Percentiles rank a stretch among this genome's conserved stretches.
Conservation (phyloP, 345 rosid genomes). For the Clausena lansium region DNA sequence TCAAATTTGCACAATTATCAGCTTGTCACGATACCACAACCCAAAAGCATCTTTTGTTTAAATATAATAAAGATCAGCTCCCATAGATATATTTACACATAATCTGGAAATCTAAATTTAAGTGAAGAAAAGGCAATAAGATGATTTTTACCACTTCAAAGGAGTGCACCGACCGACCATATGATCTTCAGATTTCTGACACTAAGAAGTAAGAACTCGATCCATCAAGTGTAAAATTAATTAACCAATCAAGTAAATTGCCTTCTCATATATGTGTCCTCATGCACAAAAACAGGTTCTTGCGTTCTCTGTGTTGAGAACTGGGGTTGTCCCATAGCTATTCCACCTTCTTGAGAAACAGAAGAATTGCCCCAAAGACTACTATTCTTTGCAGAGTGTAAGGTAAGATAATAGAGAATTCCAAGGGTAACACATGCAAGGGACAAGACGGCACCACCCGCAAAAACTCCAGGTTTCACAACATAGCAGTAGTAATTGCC, state of each 20-base stretch:
- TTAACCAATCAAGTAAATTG: slow-evolving; percentile 50
- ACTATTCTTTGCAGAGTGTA: slow-evolving; percentile 41
- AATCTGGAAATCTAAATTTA: not conserved
- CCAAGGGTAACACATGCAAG: slow-evolving; percentile 55
- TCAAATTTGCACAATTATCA: not conserved
- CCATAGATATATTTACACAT: not conserved
- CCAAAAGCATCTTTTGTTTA: not conserved
- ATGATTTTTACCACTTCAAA: not conserved
- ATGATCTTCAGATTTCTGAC: not conserved
- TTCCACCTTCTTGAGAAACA: slow-evolving; percentile 40
- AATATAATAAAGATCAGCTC: not conserved
- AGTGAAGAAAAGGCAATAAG: not conserved
- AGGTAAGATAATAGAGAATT: slow-evolving; percentile 62
- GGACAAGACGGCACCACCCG: slow-evolving; percentile 63
- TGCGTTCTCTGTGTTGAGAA: slow-evolving; percentile 47
- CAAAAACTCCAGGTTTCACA: slow-evolving; percentile 86
- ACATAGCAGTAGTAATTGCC: slow-evolving; percentile 67
- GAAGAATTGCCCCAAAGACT: slow-evolving; percentile 25
- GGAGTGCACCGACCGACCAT: not conserved
- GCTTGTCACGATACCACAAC: not conserved
- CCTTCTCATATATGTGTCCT: slow-evolving; percentile 71
- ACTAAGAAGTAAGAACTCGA: not conserved
- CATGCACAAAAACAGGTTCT: slow-evolving; percentile 74
- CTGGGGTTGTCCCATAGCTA: slow-evolving; percentile 81
- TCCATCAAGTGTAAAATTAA: not conserved